Percentiles rank a stretch among this genome's conserved stretches.
These are phyloP conservation scores for Herpotrichia juniperi DNA, from an alignment of 2,329 filamentous ascomycete genomes.

Conservation along the genomic window DNA sequence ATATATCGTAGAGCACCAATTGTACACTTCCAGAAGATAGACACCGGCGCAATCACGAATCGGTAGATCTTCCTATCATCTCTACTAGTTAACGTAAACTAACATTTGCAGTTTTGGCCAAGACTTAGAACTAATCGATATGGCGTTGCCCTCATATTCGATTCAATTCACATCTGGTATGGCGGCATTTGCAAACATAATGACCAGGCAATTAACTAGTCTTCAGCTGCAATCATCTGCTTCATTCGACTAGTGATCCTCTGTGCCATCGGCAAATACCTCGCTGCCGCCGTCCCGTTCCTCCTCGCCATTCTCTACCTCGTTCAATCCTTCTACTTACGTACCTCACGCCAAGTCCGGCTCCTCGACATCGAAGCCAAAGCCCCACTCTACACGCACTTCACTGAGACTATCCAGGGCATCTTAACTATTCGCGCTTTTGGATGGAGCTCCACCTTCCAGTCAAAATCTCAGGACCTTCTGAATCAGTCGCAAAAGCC, in stretches of 20 bases:
- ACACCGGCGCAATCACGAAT: neutral
- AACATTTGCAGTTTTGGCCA: neutral
- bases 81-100: neutral
- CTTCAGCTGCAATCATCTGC: neutral
- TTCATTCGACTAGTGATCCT: neutral
- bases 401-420: conserved; percentile 53
- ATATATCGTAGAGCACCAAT: neutral
- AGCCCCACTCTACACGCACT: conserved; percentile 53
- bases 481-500: conserved; percentile 47
- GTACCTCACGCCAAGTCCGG: conserved; percentile 45
- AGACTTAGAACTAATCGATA: neutral
- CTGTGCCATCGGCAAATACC: neutral
- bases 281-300: neutral
- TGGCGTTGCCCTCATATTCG: neutral
- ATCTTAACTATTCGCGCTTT: conserved; percentile 54
- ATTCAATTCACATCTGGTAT: neutral
- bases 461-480: conserved; percentile 18
- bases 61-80: neutral
- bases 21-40: neutral
- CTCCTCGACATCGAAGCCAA: conserved; percentile 56
- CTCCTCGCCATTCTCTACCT: neutral
- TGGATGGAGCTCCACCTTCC: neutral
- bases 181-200: neutral
- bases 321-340: neutral
- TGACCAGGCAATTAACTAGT: neutral